Conservation (phyloP, 2,329 filamentous ascomycete species). For the Leptoxyphium fumago region DNA sequence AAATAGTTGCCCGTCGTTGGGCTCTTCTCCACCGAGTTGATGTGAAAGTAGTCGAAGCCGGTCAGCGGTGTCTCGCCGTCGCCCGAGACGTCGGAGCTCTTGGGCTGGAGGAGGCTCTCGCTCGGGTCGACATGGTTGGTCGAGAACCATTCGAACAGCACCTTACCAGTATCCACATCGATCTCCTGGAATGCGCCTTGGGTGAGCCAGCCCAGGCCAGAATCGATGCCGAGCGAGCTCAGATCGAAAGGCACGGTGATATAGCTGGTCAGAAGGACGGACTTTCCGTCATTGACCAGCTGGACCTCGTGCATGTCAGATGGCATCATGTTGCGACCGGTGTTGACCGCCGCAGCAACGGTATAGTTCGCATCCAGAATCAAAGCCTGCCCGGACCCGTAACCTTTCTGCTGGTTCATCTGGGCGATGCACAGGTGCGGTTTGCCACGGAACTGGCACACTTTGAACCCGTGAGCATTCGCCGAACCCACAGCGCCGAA, state of each 20-base stretch:
- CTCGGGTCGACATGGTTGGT: conserved; percentile 36
- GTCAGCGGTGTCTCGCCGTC: conserved; percentile 28
- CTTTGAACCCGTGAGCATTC: conserved; percentile 29
- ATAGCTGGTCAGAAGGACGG: conserved; percentile 13
- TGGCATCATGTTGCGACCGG: conserved; percentile 8
- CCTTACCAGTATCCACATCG: conserved; percentile 34
- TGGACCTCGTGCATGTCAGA: conserved; percentile 34
- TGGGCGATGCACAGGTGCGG: conserved; percentile 33
- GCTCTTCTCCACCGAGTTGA: conserved; percentile 39
- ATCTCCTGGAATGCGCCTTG: conserved; percentile 21
- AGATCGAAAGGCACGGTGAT: conserved; percentile 23
- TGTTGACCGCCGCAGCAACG: conserved; percentile 27
- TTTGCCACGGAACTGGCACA: conserved; percentile 29
- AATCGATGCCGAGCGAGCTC: conserved; percentile 18
- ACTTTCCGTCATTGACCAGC: conserved; percentile 24
- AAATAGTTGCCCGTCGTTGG: conserved; percentile 34
- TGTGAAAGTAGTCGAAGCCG: conserved; percentile 39
- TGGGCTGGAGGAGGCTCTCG: conserved; percentile 25
- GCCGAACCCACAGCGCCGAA: conserved; percentile 19
- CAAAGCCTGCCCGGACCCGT: conserved; percentile 30
- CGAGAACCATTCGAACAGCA: conserved; percentile 43
- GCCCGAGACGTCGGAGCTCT: conserved; percentile 21
- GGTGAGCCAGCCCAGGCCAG: conserved; percentile 30
- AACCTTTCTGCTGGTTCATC: conserved; percentile 22
- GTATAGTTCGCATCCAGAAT: conserved; percentile 32